Conservation (phyloP, 108 stramenopile species). For the Stephanodiscus triporus region DNA sequence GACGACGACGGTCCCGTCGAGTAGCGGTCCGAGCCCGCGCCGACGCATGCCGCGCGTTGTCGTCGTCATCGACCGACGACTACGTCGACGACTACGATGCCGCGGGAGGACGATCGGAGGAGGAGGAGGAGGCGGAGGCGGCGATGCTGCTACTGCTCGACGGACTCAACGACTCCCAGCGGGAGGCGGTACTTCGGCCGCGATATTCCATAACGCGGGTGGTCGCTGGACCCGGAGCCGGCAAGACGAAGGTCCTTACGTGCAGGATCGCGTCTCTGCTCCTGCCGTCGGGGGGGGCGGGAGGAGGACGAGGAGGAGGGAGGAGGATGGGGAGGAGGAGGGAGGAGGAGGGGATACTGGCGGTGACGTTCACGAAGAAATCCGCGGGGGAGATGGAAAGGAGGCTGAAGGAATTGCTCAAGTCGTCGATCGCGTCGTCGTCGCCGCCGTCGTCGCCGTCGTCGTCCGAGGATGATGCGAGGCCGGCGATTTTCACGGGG, state of each 20-base stretch:
- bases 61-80: too few relatives aligned
- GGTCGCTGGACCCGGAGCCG: constrained; percentile 91
- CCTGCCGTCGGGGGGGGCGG: constrained; percentile 21
- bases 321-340: constrained; percentile 7
- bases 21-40: too few relatives aligned
- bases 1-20: too few relatives aligned
- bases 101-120: too few relatives aligned
- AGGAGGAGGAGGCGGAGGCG: too few relatives aligned
- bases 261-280: constrained; percentile 84
- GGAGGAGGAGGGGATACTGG: constrained; percentile 59
- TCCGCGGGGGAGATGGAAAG: constrained; percentile 88
- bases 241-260: constrained; percentile 91
- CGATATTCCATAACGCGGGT: constrained; percentile 62
- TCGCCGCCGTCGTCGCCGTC: constrained; percentile 9
- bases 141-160: too few relatives aligned
- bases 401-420: constrained; percentile 59
- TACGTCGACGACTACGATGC: too few relatives aligned
- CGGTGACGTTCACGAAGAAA: constrained; percentile 94
- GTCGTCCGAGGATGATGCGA: too few relatives aligned
- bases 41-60: too few relatives aligned
- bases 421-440: not conserved
- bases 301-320: too few relatives aligned
- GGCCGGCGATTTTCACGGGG: not conserved
- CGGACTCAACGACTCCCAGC: too few relatives aligned
- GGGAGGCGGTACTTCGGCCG: too few relatives aligned